Evolutionary conservation across 176 grass and related monocot species (phyloP).

Genomic region (Lolium multiflorum): DNA sequence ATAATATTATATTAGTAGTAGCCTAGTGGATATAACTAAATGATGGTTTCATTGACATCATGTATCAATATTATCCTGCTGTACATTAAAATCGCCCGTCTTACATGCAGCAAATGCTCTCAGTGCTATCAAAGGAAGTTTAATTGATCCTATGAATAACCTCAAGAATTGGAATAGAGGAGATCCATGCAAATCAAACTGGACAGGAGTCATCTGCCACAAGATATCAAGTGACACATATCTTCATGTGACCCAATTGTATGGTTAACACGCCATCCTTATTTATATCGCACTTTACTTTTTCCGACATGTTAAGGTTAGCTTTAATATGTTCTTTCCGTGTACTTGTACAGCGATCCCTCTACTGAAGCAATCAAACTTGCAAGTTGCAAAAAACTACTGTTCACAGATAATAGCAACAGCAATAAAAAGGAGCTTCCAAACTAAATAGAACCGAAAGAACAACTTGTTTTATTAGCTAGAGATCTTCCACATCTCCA

Average conservation of each 20-base stretch:
- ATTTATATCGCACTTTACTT: not conserved
- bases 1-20: conserved; percentile 12
- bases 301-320: not conserved
- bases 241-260: conserved; percentile 83
- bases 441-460: not conserved
- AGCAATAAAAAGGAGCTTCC: not conserved
- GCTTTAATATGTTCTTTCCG: not conserved
- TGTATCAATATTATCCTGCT: conserved; percentile 3
- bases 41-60: conserved; percentile 1
- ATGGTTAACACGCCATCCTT: conserved; percentile 39
- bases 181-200: conserved; percentile 88
- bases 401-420: not conserved
- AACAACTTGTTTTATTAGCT: not conserved
- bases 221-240: conserved; percentile 42
- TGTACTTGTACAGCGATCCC: conserved; percentile 1
- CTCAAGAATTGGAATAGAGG: conserved; percentile 75
- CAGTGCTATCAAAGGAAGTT: conserved; percentile 52
- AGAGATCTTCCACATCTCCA: not conserved
- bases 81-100: not conserved
- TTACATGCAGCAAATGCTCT: conserved; percentile 65
- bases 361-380: conserved; percentile 10
- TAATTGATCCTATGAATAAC: conserved; percentile 74
- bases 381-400: not conserved
- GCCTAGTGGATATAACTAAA: not conserved
- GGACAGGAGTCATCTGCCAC: conserved; percentile 73